Percentiles rank a stretch among this genome's conserved stretches.
phyloP scores from a whole-genome alignment of 331 rosid genomes.

The Acacia concinna region DNA sequence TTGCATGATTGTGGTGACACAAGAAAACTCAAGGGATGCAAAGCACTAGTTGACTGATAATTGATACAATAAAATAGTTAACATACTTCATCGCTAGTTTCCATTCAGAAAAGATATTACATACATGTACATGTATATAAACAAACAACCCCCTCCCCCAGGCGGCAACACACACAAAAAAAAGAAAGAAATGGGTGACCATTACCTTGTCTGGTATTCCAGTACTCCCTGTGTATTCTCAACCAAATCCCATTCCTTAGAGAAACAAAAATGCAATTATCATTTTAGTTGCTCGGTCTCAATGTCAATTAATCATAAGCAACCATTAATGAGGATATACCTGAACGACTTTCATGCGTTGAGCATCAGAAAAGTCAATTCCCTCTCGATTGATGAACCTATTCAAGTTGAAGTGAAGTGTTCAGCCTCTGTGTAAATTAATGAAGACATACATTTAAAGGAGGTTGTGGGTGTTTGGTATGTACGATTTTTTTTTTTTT shows the following conservation, averaged over 20 bases:
- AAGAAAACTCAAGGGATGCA: conserved; percentile 13
- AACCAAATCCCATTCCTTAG: conserved; percentile 95
- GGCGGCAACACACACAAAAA: neutral
- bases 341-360: conserved; percentile 97
- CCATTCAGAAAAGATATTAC: conserved; percentile 8
- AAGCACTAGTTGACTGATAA: conserved; percentile 12
- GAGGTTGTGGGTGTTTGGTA: neutral
- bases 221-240: conserved; percentile 91
- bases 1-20: conserved; percentile 9
- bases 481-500: neutral
- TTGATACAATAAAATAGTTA: neutral
- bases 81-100: conserved; percentile 2
- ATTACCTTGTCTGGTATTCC: conserved; percentile 97
- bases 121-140: neutral
- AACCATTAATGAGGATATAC: conserved; percentile 45
- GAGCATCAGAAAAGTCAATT: conserved; percentile 97
- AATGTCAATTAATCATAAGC: conserved; percentile 28
- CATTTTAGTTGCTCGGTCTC: conserved; percentile 26
- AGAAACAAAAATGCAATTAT: conserved; percentile 30
- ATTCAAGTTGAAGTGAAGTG: conserved; percentile 31
- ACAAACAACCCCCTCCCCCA: neutral
- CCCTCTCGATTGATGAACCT: conserved; percentile 95
- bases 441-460: neutral
- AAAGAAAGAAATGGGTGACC: conserved; percentile 15
- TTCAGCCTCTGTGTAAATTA: conserved; percentile 19